phyloP scores from a whole-genome alignment of 192 early-diverging fungal genomes.

The Dimargaris cristalligena region DNA sequence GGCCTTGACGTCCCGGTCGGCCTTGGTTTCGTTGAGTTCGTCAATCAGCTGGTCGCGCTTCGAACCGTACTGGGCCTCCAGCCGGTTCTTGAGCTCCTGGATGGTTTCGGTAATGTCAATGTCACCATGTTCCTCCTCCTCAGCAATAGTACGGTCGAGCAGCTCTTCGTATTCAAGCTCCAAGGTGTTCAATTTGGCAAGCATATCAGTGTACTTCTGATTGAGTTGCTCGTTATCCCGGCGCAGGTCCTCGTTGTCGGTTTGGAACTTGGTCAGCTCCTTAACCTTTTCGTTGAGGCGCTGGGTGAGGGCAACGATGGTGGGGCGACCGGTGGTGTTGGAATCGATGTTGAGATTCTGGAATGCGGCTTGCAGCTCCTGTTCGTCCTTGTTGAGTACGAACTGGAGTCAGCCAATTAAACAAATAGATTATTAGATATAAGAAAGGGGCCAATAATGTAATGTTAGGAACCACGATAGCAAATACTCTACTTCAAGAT shows the following conservation, averaged over 20 bases:
- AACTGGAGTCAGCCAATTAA: too few relatives aligned
- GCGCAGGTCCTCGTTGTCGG: conserved; percentile 35
- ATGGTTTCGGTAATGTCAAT: conserved; percentile 54
- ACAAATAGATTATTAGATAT: too few relatives aligned
- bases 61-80: conserved; percentile 68
- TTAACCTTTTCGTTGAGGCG: not conserved
- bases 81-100: conserved; percentile 60
- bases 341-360: conserved; percentile 37
- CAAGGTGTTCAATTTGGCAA: conserved; percentile 43
- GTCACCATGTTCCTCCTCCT: conserved; percentile 41
- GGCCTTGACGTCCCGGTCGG: conserved; percentile 27
- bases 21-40: conserved; percentile 35
- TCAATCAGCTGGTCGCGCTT: conserved; percentile 57
- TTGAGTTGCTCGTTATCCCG: conserved; percentile 37
- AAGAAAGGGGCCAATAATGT: too few relatives aligned
- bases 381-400: conserved; percentile 60
- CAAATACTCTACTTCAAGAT: too few relatives aligned
- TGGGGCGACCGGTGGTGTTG: not conserved
- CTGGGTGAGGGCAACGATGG: not conserved
- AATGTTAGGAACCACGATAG: too few relatives aligned
- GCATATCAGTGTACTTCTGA: conserved; percentile 45
- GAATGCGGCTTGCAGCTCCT: conserved; percentile 50
- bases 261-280: conserved; percentile 52
- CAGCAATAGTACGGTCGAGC: conserved; percentile 48
- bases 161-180: conserved; percentile 75